These are phyloP conservation scores for Penicillium sp. DNA, from an alignment of 2,329 filamentous ascomycete species.

Conservation along the genomic window DNA sequence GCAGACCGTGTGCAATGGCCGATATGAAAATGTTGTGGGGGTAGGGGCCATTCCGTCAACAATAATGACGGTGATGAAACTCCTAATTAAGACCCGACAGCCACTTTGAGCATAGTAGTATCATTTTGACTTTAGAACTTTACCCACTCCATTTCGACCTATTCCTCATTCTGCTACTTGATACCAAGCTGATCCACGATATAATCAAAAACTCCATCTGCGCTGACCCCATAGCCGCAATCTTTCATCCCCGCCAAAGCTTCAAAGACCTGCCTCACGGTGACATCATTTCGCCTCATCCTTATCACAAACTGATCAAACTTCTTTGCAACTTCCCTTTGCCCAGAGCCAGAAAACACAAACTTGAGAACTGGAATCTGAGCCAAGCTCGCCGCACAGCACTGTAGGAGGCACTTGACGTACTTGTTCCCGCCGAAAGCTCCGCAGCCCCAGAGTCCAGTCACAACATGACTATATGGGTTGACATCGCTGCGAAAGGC, in stretches of 20 bases:
- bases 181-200: background rate
- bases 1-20: background rate
- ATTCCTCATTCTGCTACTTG: background rate
- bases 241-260: background rate
- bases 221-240: background rate
- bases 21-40: background rate
- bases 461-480: background rate
- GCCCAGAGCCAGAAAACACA: background rate
- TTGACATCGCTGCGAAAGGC: background rate
- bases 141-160: background rate
- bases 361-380: background rate
- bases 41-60: background rate
- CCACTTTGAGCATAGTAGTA: background rate
- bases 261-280: background rate
- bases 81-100: background rate
- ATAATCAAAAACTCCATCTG: background rate
- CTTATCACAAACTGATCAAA: background rate
- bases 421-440: conserved; percentile 6
- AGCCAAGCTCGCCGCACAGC: conserved; percentile 3
- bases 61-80: background rate
- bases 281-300: background rate
- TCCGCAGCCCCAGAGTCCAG: conserved; percentile 5
- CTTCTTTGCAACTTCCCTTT: background rate
- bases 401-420: conserved; percentile 1
- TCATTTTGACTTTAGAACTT: background rate